phyloP scores from a whole-genome alignment of 2,329 filamentous ascomycete species.

The Monosporascus sp. region DNA sequence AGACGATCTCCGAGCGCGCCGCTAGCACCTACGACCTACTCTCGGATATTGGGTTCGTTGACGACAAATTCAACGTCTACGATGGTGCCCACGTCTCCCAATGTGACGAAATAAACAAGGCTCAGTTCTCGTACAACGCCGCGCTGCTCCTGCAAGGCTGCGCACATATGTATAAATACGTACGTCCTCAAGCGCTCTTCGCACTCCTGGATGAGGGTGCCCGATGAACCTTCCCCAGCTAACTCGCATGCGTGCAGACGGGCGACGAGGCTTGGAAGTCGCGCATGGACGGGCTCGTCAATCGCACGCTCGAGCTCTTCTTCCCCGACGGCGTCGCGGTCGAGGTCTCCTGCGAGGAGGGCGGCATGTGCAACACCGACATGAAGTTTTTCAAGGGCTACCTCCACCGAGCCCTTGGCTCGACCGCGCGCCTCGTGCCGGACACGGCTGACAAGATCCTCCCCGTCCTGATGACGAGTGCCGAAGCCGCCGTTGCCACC shows the following conservation, averaged over 20 bases:
- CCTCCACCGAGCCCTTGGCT: constrained; percentile 42
- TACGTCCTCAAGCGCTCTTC: constrained; percentile 4
- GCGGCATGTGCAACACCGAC: constrained; percentile 49
- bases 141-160: constrained; percentile 39
- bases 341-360: constrained; percentile 47
- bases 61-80: constrained; percentile 35
- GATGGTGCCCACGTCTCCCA: constrained; percentile 36
- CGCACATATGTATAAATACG: constrained; percentile 33
- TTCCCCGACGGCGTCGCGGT: constrained; percentile 41
- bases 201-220: no score
- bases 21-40: constrained; percentile 49
- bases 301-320: constrained; percentile 40
- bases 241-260: constrained; percentile 30
- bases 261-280: constrained; percentile 37
- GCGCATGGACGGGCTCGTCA: constrained; percentile 41
- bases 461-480: constrained; percentile 29
- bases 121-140: constrained; percentile 44
- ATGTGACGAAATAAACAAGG: constrained; percentile 38
- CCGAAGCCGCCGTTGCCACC: constrained; percentile 30
- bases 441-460: constrained; percentile 28
- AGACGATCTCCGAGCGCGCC: constrained; percentile 55
- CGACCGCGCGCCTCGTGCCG: constrained; percentile 30
- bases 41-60: constrained; percentile 35
- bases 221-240: not conserved
- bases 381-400: constrained; percentile 52